A percentile compares a stretch with the other conserved stretches of the same genome.
Evolutionary conservation across 2,329 filamentous ascomycete species (phyloP).

Genomic region (Ophiostoma himal-ulmi): DNA sequence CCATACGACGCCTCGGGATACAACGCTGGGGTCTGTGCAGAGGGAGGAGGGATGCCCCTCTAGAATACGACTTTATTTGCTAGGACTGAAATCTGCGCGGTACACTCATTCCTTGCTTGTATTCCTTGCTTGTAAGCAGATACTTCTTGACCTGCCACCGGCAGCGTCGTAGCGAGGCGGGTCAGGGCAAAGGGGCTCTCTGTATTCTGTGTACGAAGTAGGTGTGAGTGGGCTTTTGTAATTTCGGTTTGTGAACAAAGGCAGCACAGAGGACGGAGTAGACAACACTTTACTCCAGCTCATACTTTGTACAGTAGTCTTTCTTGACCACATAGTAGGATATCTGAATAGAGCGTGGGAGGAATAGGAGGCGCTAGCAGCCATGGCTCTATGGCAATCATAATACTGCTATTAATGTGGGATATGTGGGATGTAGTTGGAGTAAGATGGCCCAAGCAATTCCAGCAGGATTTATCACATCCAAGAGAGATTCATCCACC

Average conservation of each 20-base stretch:
- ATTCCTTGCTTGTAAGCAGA: no score
- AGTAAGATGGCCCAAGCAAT: background rate
- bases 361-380: background rate
- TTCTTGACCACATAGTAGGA: background rate
- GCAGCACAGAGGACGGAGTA: background rate
- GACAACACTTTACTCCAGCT: no score
- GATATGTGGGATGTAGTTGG: background rate
- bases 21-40: background rate
- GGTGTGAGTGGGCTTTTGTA: constrained; percentile 9
- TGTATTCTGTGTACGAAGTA: background rate
- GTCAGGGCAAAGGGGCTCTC: background rate
- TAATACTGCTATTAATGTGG: background rate
- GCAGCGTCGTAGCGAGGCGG: constrained; percentile 9
- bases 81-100: background rate
- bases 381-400: background rate
- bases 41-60: background rate
- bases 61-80: background rate
- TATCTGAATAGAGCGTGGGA: background rate
- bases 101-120: background rate
- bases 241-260: background rate
- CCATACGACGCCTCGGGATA: constrained; percentile 7
- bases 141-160: no score
- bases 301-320: background rate
- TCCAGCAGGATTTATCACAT: no score
- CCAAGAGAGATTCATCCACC: no score